phyloP scores from a whole-genome alignment of 768 basidiomycete genomes.

The Mycena kentingensis region DNA sequence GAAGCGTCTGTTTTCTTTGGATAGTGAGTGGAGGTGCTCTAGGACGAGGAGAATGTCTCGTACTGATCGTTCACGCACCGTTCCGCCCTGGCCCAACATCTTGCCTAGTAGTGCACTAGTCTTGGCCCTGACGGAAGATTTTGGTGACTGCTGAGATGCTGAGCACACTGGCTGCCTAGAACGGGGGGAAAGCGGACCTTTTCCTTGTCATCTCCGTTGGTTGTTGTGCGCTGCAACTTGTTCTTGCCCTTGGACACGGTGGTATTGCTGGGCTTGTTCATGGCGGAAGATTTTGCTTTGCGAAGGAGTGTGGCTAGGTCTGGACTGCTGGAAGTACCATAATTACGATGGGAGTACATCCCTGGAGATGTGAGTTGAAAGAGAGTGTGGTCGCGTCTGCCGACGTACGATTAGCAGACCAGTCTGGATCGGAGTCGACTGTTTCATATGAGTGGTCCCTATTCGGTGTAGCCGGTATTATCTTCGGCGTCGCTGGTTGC shows the following conservation, averaged over 20 bases:
- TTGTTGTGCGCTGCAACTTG: constrained; percentile 25
- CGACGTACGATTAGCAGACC: too few relatives aligned
- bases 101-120: constrained; percentile 82
- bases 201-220: constrained; percentile 17
- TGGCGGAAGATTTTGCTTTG: constrained; percentile 60
- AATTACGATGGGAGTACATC: too few relatives aligned
- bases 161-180: background rate
- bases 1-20: constrained; percentile 54
- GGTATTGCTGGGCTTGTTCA: constrained; percentile 16
- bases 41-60: constrained; percentile 26
- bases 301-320: constrained; percentile 86
- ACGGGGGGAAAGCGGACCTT: constrained; percentile 11
- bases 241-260: constrained; percentile 40
- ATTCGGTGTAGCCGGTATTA: constrained; percentile 74
- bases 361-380: too few relatives aligned
- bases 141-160: constrained; percentile 41
- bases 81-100: constrained; percentile 65
- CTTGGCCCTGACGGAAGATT: constrained; percentile 71
- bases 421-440: too few relatives aligned
- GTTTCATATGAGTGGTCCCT: too few relatives aligned
- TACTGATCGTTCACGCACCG: constrained; percentile 71
- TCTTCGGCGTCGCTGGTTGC: constrained; percentile 60
- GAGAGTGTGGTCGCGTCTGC: too few relatives aligned
- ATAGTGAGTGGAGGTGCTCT: constrained; percentile 19
- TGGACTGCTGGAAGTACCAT: constrained; percentile 88